phyloP scores from a whole-genome alignment of 768 basidiomycete genomes.

The Pilatotrama ljubarskyi region DNA sequence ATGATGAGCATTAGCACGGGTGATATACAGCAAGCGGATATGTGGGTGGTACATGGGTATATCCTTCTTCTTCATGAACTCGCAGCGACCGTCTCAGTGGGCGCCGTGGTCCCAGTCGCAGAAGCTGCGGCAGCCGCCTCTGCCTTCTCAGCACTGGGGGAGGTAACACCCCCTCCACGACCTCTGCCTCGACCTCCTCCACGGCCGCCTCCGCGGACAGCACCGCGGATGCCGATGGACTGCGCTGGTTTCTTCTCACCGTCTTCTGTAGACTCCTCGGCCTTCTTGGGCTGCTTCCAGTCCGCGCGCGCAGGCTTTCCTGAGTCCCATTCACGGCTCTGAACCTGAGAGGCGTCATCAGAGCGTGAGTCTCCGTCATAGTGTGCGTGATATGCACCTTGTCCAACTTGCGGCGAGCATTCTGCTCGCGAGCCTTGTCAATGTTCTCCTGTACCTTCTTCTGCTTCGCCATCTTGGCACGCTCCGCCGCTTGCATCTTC shows the following conservation, averaged over 20 bases:
- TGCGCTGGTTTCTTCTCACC: slow-evolving; percentile 15
- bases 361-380: not conserved
- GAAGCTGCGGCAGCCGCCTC: not conserved
- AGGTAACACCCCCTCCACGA: slow-evolving; percentile 15
- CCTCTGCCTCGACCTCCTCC: slow-evolving; percentile 26
- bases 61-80: slow-evolving; percentile 11
- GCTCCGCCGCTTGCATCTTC: slow-evolving; percentile 66
- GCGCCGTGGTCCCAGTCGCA: not conserved
- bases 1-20: not conserved
- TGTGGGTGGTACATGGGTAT: slow-evolving; percentile 20
- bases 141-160: slow-evolving; percentile 13
- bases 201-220: slow-evolving; percentile 25
- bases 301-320: slow-evolving; percentile 51
- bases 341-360: slow-evolving; percentile 35
- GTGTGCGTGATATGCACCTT: slow-evolving; percentile 36
- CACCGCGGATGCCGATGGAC: slow-evolving; percentile 30
- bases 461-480: slow-evolving; percentile 52
- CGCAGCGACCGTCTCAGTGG: slow-evolving; percentile 1
- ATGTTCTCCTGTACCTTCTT: slow-evolving; percentile 71
- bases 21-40: slow-evolving; percentile 14
- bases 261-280: slow-evolving; percentile 11
- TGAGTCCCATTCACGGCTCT: slow-evolving; percentile 83
- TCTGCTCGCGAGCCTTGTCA: slow-evolving; percentile 72
- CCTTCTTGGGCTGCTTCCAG: slow-evolving; percentile 21
- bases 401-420: slow-evolving; percentile 80